Conservation (phyloP, 352 stramenopile species). For the Pythium rishiriense region DNA sequence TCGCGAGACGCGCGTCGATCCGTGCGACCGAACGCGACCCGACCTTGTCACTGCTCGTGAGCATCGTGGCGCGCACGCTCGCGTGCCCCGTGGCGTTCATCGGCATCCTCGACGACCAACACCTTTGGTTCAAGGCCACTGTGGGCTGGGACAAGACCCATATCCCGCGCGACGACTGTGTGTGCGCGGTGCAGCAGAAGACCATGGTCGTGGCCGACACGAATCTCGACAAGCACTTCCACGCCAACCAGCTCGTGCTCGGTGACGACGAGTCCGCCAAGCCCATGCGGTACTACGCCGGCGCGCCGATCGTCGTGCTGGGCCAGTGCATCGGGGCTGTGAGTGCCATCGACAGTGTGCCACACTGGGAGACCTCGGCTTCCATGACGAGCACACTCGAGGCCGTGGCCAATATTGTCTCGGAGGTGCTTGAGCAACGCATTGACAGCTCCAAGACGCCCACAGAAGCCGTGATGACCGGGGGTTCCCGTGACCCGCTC, state of each 20-base stretch:
- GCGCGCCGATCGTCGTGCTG: slow-evolving; percentile 53
- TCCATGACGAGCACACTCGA: slow-evolving; percentile 74
- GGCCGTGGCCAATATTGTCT: slow-evolving; percentile 78
- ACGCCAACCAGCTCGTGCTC: slow-evolving; percentile 45
- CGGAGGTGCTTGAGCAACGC: slow-evolving; percentile 77
- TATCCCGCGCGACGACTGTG: slow-evolving; percentile 60
- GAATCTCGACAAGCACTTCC: slow-evolving; percentile 66
- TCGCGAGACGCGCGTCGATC: slow-evolving; percentile 59
- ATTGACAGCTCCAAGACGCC: slow-evolving; percentile 26
- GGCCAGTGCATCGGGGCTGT: slow-evolving; percentile 68
- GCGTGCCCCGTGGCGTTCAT: slow-evolving; percentile 70
- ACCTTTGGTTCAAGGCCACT: slow-evolving; percentile 68
- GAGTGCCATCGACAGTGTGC: slow-evolving; percentile 55
- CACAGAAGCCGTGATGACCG: not conserved
- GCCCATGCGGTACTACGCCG: slow-evolving; percentile 67
- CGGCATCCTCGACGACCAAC: slow-evolving; percentile 56
- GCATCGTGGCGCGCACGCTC: slow-evolving; percentile 67
- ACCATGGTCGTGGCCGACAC: slow-evolving; percentile 72
- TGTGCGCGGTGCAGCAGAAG: slow-evolving; percentile 45
- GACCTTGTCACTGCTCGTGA: slow-evolving; percentile 74
- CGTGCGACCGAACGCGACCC: slow-evolving; percentile 51
- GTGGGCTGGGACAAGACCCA: slow-evolving; percentile 55
- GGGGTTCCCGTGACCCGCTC: not conserved
- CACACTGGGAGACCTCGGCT: slow-evolving; percentile 47
- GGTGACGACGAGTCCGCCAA: slow-evolving; percentile 27